These are phyloP conservation scores for Candida ovalis DNA, from an alignment of 805 yeast species.

Conservation along the genomic window DNA sequence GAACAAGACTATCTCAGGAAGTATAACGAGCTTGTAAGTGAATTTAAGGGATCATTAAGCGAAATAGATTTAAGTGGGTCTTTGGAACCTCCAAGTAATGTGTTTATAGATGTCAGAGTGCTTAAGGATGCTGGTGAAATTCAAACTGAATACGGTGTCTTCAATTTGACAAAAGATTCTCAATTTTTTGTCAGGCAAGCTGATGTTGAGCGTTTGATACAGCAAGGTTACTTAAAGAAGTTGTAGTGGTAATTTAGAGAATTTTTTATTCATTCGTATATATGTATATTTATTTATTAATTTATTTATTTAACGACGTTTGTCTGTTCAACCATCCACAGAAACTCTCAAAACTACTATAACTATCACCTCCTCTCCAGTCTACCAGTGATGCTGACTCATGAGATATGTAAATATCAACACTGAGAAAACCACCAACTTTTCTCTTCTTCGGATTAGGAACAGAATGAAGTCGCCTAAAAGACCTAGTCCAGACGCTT, in stretches of 20 bases:
- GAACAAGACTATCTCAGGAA: conserved; percentile 76
- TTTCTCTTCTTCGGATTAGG: conserved; percentile 1
- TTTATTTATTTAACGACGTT: not conserved
- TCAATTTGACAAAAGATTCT: conserved; percentile 86
- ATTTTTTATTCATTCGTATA: not conserved
- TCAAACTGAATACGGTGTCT: conserved; percentile 95
- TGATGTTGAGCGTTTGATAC: conserved; percentile 90
- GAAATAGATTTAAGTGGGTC: conserved; percentile 87
- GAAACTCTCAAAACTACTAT: conserved; percentile 30
- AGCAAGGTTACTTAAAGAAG: conserved; percentile 88
- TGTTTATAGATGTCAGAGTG: conserved; percentile 92
- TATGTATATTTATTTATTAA: not conserved
- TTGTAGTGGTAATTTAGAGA: conserved; percentile 9
- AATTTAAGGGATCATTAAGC: conserved; percentile 72
- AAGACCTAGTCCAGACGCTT: not conserved
- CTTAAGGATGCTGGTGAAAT: conserved; percentile 94
- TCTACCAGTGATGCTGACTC: not conserved
- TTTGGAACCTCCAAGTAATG: conserved; percentile 85
- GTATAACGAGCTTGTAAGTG: conserved; percentile 68
- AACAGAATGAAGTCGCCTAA: not conserved
- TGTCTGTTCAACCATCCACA: conserved; percentile 18
- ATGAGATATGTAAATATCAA: conserved; percentile 4
- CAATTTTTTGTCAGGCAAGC: conserved; percentile 92
- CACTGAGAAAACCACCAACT: conserved; percentile 8
- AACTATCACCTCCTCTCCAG: conserved; percentile 27